These are phyloP conservation scores for Diaporthe vaccinii DNA, from an alignment of 2,329 filamentous ascomycete species.

Conservation along the genomic window DNA sequence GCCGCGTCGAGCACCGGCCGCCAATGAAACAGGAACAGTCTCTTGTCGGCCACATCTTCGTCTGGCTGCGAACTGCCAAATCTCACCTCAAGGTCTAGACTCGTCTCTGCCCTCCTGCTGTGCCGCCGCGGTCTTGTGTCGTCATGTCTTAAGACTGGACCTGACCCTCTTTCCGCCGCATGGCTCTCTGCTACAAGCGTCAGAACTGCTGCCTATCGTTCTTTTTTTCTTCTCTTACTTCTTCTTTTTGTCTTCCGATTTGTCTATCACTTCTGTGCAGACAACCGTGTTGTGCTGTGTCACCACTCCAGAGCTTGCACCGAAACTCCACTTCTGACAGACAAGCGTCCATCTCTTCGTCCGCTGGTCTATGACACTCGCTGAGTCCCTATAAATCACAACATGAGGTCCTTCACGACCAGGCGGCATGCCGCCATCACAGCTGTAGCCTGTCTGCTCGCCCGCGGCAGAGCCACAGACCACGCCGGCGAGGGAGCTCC, in stretches of 20 bases:
- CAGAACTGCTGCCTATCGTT: constrained; percentile 28
- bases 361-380: neutral
- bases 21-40: constrained; percentile 29
- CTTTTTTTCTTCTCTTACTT: neutral
- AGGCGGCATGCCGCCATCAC: constrained; percentile 26
- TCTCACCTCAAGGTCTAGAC: neutral
- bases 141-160: constrained; percentile 32
- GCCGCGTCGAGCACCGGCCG: neutral
- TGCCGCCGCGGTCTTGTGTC: neutral
- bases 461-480: constrained; percentile 1
- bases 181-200: constrained; percentile 2
- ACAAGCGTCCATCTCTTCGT: neutral
- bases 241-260: neutral
- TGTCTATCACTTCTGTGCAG: neutral
- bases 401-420: neutral
- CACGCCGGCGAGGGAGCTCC: constrained; percentile 42
- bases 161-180: constrained; percentile 12
- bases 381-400: neutral
- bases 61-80: neutral
- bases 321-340: neutral
- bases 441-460: constrained; percentile 37
- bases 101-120: neutral
- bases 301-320: neutral
- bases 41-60: constrained; percentile 12
- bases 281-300: neutral